phyloP scores from a whole-genome alignment of 2,329 filamentous ascomycete genomes.

The Penicillium sp. region DNA sequence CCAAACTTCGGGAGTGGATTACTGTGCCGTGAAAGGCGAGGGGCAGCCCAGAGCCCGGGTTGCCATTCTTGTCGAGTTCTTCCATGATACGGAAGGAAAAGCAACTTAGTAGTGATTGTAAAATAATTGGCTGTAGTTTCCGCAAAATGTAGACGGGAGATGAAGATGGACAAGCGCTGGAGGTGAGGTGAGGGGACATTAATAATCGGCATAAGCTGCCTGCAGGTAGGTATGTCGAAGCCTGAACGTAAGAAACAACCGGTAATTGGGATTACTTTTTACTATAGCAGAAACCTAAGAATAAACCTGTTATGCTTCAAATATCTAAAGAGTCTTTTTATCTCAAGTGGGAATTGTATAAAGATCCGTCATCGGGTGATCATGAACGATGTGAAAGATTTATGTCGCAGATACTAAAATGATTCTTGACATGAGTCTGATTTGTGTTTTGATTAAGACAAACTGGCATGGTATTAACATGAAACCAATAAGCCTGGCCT shows the following conservation, averaged over 20 bases:
- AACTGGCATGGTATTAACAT: background rate
- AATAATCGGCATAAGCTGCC: constrained; percentile 1
- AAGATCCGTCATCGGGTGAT: background rate
- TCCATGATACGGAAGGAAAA: constrained; percentile 2
- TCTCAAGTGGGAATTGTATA: background rate
- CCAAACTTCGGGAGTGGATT: constrained; percentile 29
- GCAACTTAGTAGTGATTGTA: background rate
- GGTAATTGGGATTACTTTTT: background rate
- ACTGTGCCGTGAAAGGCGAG: constrained; percentile 37
- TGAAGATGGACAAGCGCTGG: background rate
- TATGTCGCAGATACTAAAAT: background rate
- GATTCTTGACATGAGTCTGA: background rate
- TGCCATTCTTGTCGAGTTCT: constrained; percentile 7
- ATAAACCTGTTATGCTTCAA: background rate
- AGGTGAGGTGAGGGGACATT: constrained; percentile 6
- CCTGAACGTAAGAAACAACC: background rate
- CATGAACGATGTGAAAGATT: background rate
- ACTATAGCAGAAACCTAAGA: background rate
- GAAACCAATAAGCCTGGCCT: background rate
- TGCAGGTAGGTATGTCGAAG: background rate
- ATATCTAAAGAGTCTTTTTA: background rate
- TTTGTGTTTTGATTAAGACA: background rate
- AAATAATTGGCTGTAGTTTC: background rate
- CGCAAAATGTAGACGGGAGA: background rate
- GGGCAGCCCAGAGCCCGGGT: constrained; percentile 19